phyloP scores from a whole-genome alignment of 805 yeast species.

The Kodamaea jinghongensis region DNA sequence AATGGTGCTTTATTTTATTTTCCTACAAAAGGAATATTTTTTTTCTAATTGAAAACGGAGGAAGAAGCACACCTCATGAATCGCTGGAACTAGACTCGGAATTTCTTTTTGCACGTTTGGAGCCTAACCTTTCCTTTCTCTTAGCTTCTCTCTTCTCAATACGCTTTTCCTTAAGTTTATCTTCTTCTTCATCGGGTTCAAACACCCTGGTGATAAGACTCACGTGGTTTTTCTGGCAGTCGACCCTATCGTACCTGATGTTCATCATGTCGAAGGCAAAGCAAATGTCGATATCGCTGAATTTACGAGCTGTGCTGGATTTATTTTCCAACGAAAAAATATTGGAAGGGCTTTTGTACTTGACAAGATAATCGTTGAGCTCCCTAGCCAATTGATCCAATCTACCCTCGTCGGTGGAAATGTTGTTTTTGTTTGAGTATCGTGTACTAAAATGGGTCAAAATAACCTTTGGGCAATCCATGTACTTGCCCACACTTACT shows the following conservation, averaged over 20 bases:
- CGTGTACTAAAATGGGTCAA: conserved; percentile 94
- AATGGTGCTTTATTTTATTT: no score
- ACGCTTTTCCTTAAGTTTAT: conserved; percentile 9
- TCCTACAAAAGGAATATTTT: no score
- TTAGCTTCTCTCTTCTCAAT: conserved; percentile 36
- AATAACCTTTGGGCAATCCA: conserved; percentile 70
- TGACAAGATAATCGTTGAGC: conserved; percentile 28
- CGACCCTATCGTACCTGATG: conserved; percentile 25
- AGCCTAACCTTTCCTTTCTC: conserved; percentile 27
- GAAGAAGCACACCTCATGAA: no score
- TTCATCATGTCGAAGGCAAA: conserved; percentile 42
- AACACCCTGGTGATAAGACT: conserved; percentile 26
- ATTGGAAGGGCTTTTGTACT: conserved; percentile 22
- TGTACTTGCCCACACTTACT: conserved; percentile 58
- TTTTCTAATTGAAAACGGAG: no score
- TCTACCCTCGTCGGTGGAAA: conserved; percentile 22
- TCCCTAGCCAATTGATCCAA: conserved; percentile 21
- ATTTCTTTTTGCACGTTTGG: conserved; percentile 18
- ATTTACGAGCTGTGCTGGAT: conserved; percentile 11
- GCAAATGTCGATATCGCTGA: conserved; percentile 34
- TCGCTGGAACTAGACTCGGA: background rate
- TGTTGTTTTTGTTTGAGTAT: conserved; percentile 45
- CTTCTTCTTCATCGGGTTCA: conserved; percentile 22
- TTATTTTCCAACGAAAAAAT: conserved; percentile 17
- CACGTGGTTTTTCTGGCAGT: conserved; percentile 24